Percentiles rank a stretch among this genome's conserved stretches.
Conservation (phyloP, 306 rosid species). For the Prunus fruticosa region DNA sequence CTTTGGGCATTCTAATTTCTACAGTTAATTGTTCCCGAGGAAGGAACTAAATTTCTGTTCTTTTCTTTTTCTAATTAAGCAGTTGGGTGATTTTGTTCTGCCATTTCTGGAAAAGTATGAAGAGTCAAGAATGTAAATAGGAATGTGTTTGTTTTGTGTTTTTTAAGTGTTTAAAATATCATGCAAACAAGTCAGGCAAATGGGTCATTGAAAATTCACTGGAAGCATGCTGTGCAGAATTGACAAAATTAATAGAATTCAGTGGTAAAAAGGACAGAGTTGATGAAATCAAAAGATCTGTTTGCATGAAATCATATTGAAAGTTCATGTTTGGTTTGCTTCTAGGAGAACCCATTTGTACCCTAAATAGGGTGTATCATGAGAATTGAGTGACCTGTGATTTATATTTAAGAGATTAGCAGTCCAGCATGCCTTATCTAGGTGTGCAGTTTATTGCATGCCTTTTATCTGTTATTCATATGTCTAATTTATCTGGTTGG, state of each 20-base stretch:
- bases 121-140: background rate
- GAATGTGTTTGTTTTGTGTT: background rate
- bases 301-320: background rate
- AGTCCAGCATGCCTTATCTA: too few species aligned
- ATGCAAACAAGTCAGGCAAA: slow-evolving; percentile 11
- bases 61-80: background rate
- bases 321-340: background rate
- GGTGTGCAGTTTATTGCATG: background rate
- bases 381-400: too few species aligned
- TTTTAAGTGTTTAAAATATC: background rate
- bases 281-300: background rate
- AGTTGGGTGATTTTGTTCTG: background rate
- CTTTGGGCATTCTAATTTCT: background rate
- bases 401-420: too few species aligned
- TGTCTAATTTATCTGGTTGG: background rate
- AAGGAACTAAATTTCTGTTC: background rate
- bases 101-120: background rate
- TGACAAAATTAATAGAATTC: background rate
- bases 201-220: background rate
- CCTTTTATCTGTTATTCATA: background rate
- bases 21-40: background rate
- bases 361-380: too few species aligned
- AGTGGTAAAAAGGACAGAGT: background rate
- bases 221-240: background rate
- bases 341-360: too few species aligned